Base-by-base conservation (phyloP, 352 stramenopile genomes). In the Aphanomyces invadans region DNA sequence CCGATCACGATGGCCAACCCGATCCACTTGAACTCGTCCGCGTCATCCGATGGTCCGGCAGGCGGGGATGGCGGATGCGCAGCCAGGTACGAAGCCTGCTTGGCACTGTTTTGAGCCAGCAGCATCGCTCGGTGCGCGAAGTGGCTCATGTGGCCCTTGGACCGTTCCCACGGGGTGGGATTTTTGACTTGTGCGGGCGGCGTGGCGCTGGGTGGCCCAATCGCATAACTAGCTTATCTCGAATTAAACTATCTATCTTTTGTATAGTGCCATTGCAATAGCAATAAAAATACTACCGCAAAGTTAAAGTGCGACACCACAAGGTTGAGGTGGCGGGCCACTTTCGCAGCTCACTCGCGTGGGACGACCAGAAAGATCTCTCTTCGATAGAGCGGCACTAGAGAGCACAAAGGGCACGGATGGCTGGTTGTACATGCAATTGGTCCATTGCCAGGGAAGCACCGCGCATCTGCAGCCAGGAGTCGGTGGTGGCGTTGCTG, bases 21-120 rank as follows among this genome's bases (percentile, higher is more conserved):
- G 70, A 93, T 87, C 84, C 84, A 92, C 59, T 92, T 90, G 72
- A 88, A 85, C 68, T 88, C 71, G 29, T n/a, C 17, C 2, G 51
- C 53, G 15, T 60, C 45, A 36, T n/a, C 62, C 32, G 63, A 42
- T 15, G 36, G 36, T 15, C 7, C 36, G 7, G 36, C 36, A 15
- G 15, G 7, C 7, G 36, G 15, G 15, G 36, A 15, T 7, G 36
- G 15, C 36, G 36, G 36, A 42, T 42, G 7, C 15, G 36, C 36
- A 7, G 36, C 36, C 7, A 42, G 36, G 15, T 42, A 15, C 7
- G 36, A 7, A 42, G 36, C 36, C 36, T 42, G 36, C 36, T 42
- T 42, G 36, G 36, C 36, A 15, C 7, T 42, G 36, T 42, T 42
- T 15, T 42, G 36, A 15, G 36, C 36, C 36, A 42, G 36, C 36